Evolutionary conservation across 2,329 filamentous ascomycete genomes (phyloP).

Genomic region (Aureobasidium sp.): DNA sequence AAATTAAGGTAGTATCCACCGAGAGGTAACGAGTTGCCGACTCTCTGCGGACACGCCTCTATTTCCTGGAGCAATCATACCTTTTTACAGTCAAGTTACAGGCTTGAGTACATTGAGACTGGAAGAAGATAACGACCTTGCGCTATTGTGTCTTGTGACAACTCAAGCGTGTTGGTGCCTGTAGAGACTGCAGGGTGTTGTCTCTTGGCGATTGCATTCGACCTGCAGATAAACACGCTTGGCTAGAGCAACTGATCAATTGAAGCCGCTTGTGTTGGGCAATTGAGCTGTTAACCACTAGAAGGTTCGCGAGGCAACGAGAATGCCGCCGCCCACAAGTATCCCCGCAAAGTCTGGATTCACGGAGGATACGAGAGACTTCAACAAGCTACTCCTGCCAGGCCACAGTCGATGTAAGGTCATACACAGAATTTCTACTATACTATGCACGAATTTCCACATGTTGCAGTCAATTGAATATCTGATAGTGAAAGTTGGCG

Average conservation of each 20-base stretch:
- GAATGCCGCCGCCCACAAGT: neutral
- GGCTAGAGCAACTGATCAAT: no score
- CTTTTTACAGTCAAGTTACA: neutral
- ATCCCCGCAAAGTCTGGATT: conserved; percentile 10
- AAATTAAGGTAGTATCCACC: no score
- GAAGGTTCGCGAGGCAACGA: conserved; percentile 9
- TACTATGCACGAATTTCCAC: neutral
- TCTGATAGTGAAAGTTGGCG: neutral
- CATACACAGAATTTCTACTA: neutral
- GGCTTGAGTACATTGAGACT: no score
- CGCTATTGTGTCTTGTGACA: no score
- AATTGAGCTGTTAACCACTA: neutral
- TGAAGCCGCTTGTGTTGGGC: neutral
- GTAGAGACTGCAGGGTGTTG: no score
- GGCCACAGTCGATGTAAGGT: neutral
- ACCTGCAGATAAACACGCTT: no score
- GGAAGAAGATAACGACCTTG: no score
- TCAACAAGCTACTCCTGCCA: neutral
- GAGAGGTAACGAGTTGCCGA: no score
- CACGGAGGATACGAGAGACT: neutral
- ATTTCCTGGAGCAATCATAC: no score
- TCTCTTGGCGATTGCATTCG: no score
- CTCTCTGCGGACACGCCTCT: no score
- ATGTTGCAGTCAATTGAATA: neutral
- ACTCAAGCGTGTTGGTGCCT: no score